phyloP scores from a whole-genome alignment of 257 asterid species.

The Solanum microdontum region DNA sequence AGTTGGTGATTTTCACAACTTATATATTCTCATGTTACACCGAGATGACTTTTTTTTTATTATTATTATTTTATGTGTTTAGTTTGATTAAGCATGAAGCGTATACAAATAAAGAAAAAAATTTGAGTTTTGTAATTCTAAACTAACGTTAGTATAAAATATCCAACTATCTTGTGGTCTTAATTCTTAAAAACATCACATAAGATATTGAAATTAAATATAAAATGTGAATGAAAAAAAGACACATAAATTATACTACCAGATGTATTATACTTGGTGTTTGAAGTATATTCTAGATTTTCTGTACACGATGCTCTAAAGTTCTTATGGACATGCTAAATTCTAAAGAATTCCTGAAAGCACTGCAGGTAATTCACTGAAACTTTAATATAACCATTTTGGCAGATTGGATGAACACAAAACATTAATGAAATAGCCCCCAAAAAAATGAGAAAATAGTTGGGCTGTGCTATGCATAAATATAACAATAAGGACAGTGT shows the following conservation, averaged over 20 bases:
- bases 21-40: background rate
- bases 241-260: background rate
- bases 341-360: background rate
- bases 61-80: background rate
- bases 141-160: background rate
- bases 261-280: background rate
- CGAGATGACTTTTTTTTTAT: background rate
- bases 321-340: background rate
- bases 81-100: background rate
- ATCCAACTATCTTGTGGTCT: background rate
- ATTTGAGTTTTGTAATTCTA: background rate
- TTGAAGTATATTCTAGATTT: background rate
- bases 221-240: background rate
- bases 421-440: background rate
- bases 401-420: background rate
- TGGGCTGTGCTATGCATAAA: background rate
- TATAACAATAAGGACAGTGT: background rate
- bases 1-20: background rate
- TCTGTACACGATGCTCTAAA: background rate
- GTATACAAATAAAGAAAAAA: background rate
- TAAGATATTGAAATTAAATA: background rate
- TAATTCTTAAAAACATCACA: background rate
- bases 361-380: background rate
- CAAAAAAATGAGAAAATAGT: background rate
- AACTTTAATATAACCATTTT: background rate